Conservation (phyloP, 2,329 filamentous ascomycete genomes). For the Acephala macrosclerotiorum region DNA sequence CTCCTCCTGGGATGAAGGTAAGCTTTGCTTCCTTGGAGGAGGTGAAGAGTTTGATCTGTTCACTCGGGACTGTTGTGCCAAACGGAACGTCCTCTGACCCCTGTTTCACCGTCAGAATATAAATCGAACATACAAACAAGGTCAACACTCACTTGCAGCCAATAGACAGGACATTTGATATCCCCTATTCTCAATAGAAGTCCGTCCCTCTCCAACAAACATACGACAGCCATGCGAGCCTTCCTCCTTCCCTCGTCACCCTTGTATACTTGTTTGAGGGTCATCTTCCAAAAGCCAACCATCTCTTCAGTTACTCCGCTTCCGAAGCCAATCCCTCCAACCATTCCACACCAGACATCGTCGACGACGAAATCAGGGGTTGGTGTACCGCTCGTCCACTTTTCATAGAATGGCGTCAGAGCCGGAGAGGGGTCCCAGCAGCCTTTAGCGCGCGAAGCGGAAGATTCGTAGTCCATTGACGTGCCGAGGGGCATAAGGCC, state of each 20-base stretch:
- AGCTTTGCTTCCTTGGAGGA: slow-evolving; percentile 53
- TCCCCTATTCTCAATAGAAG: slow-evolving; percentile 54
- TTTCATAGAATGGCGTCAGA: slow-evolving; percentile 49
- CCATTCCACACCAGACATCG: slow-evolving; percentile 54
- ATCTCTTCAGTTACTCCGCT: slow-evolving; percentile 47
- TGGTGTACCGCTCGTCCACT: slow-evolving; percentile 47
- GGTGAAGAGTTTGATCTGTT: slow-evolving; percentile 60
- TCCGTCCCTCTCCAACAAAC: slow-evolving; percentile 56
- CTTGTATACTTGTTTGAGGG: slow-evolving; percentile 54
- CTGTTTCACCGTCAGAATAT: slow-evolving; percentile 4
- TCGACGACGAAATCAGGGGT: slow-evolving; percentile 57
- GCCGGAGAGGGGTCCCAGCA: slow-evolving; percentile 57
- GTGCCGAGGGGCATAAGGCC: slow-evolving; percentile 58
- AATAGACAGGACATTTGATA: slow-evolving; percentile 58
- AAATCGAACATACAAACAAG: neutral
- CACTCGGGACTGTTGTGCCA: slow-evolving; percentile 48
- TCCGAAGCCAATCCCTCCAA: slow-evolving; percentile 55
- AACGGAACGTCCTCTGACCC: slow-evolving; percentile 56
- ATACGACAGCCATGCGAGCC: slow-evolving; percentile 53
- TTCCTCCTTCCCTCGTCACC: slow-evolving; percentile 59
- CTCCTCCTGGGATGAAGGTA: slow-evolving; percentile 52
- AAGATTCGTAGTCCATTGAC: slow-evolving; percentile 61
- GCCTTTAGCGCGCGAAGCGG: slow-evolving; percentile 52
- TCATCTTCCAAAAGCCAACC: slow-evolving; percentile 54
- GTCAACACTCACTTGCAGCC: slow-evolving; percentile 40